A percentile compares a stretch with the other conserved stretches of the same genome.
Evolutionary conservation across 2,329 filamentous ascomycete species (phyloP).

Genomic region (Hypoxylon sp.): DNA sequence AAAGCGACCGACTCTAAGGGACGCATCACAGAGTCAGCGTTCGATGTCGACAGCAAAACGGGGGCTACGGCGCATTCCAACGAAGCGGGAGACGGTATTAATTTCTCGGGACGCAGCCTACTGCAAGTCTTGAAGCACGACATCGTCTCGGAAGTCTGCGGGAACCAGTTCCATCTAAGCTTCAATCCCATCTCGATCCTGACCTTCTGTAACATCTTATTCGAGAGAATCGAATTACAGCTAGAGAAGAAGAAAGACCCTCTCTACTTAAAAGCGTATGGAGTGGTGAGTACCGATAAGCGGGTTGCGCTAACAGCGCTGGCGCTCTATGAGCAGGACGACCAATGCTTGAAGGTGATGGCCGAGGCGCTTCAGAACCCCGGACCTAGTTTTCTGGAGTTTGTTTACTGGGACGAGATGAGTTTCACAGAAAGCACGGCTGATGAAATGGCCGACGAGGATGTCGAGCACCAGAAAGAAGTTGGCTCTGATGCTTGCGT

Average conservation of each 20-base stretch:
- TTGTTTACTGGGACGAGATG: constrained; percentile 55
- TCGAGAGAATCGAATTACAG: constrained; percentile 50
- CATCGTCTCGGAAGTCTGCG: constrained; percentile 52
- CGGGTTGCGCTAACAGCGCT: constrained; percentile 46
- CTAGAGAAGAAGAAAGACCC: constrained; percentile 50
- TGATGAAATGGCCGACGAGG: not conserved
- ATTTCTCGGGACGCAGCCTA: constrained; percentile 26
- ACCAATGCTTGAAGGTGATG: constrained; percentile 54
- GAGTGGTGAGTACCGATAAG: constrained; percentile 48
- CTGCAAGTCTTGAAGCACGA: constrained; percentile 50
- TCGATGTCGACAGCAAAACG: not conserved
- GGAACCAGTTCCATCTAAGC: constrained; percentile 50
- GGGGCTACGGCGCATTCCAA: not conserved
- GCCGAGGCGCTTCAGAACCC: constrained; percentile 50
- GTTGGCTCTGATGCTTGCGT: constrained; percentile 5
- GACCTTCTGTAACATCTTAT: constrained; percentile 46
- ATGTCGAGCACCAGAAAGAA: not conserved
- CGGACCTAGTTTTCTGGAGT: constrained; percentile 48
- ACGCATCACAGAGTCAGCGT: not conserved
- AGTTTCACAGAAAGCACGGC: not conserved
- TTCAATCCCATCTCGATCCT: constrained; percentile 56
- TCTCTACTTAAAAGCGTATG: constrained; percentile 53
- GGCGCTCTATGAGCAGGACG: constrained; percentile 49
- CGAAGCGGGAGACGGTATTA: constrained; percentile 5
- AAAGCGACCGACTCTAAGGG: not conserved